These are phyloP conservation scores for Podaxis sp. DNA, from an alignment of 768 basidiomycete species.

Conservation along the genomic window DNA sequence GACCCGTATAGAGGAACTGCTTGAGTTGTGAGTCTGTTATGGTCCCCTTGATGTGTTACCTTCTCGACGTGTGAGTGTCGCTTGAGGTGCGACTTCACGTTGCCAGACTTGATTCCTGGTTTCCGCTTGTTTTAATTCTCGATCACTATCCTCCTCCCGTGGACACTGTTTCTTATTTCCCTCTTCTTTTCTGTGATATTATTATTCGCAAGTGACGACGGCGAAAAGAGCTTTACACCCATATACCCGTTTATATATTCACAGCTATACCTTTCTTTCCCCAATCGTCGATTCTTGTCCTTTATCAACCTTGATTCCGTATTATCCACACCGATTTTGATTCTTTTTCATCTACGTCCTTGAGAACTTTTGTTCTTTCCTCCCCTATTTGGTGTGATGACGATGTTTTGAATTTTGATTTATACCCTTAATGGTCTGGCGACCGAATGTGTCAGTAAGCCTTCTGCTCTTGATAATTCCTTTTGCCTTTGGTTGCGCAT, in stretches of 20 bases:
- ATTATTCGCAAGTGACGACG: neutral
- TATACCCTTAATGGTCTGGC: too few relatives aligned
- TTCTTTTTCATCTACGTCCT: too few relatives aligned
- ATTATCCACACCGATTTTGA: too few relatives aligned
- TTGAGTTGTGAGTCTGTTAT: neutral
- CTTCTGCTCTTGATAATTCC: too few relatives aligned
- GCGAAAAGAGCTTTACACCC: neutral
- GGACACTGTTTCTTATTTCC: neutral
- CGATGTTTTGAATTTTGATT: too few relatives aligned
- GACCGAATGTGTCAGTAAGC: too few relatives aligned
- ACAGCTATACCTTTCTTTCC: too few relatives aligned
- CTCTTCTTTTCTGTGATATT: neutral
- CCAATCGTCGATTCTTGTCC: too few relatives aligned
- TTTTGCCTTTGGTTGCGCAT: too few relatives aligned
- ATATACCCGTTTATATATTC: neutral
- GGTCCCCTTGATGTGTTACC: neutral
- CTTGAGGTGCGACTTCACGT: neutral
- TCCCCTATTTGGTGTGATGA: too few relatives aligned
- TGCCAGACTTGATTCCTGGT: neutral
- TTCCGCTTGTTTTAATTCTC: neutral
- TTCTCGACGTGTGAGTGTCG: neutral
- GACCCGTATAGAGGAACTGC: conserved; percentile 5
- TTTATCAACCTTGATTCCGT: too few relatives aligned
- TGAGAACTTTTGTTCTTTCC: too few relatives aligned
- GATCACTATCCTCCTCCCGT: neutral